Evolutionary conservation across 2,329 filamentous ascomycete genomes (phyloP).

Genomic region (Trichoderma polysporum): DNA sequence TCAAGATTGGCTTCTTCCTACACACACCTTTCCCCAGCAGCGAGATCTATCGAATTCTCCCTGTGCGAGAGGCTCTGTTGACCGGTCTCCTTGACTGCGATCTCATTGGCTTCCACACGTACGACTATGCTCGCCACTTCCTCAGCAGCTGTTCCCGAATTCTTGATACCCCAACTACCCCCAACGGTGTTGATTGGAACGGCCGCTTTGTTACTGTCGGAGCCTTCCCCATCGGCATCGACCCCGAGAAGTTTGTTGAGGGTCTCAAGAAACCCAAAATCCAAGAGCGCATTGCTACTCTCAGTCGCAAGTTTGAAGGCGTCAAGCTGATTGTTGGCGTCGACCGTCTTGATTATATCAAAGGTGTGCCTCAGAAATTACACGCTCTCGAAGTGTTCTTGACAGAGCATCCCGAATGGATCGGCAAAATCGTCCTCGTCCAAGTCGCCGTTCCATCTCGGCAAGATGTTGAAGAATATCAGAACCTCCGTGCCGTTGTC

Average conservation of each 20-base stretch:
- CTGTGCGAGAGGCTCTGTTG: constrained; percentile 85
- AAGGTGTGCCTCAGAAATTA: constrained; percentile 95
- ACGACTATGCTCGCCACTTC: constrained; percentile 98
- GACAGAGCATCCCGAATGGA: constrained; percentile 96
- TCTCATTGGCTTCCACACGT: constrained; percentile 96
- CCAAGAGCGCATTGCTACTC: constrained; percentile 78
- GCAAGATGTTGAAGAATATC: constrained; percentile 96
- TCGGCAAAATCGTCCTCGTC: constrained; percentile 93
- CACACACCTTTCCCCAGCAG: constrained; percentile 97
- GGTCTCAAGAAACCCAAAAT: constrained; percentile 83
- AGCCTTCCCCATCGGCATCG: constrained; percentile 96
- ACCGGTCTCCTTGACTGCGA: constrained; percentile 89
- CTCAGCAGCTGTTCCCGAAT: constrained; percentile 95
- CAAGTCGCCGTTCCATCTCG: constrained; percentile 94
- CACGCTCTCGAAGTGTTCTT: constrained; percentile 96
- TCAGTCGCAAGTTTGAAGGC: constrained; percentile 89
- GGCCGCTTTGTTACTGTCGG: constrained; percentile 87
- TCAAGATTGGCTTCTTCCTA: constrained; percentile 97
- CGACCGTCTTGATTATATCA: constrained; percentile 97
- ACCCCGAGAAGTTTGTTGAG: constrained; percentile 93
- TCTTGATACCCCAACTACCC: constrained; percentile 75
- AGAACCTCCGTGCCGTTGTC: constrained; percentile 90
- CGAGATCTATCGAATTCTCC: constrained; percentile 94
- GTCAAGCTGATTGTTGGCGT: constrained; percentile 97
- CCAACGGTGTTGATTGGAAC: constrained; percentile 89